phyloP scores from a whole-genome alignment of 139 green algal genomes.

The Tetraselmis chui region DNA sequence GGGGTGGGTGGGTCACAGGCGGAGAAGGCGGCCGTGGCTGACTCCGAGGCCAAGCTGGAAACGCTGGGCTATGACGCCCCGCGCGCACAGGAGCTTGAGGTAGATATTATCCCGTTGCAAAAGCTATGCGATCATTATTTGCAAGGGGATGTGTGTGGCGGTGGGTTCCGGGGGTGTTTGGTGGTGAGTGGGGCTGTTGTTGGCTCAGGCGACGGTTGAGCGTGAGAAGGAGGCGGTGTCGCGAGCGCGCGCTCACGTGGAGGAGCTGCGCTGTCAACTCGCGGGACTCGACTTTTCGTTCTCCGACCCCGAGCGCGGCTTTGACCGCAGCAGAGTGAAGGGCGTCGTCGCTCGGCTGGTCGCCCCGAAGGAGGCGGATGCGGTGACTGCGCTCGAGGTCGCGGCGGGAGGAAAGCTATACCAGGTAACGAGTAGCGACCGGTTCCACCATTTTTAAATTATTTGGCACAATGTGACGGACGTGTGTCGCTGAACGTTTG shows the following conservation, averaged over 20 bases:
- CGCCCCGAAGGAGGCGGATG: conserved; percentile 54
- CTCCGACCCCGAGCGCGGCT: conserved; percentile 62
- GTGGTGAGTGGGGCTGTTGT: no score
- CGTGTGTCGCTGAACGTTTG: no score
- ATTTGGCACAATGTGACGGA: no score
- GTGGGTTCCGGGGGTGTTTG: no score
- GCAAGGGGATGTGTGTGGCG: no score
- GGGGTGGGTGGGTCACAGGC: neutral
- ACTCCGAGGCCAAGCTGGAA: neutral
- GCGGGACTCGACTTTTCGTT: conserved; percentile 62
- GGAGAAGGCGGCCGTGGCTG: conserved; percentile 2
- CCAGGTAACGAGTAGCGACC: no score
- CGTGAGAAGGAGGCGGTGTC: neutral
- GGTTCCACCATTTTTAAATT: no score
- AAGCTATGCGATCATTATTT: no score
- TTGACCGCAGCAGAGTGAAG: conserved; percentile 62
- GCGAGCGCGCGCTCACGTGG: conserved; percentile 5
- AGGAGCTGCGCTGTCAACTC: conserved; percentile 11
- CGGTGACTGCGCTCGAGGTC: conserved; percentile 86
- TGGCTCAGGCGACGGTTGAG: neutral
- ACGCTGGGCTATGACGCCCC: neutral
- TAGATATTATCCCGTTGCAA: no score
- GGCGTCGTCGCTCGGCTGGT: conserved; percentile 82
- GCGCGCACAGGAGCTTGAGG: neutral
- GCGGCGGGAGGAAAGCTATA: conserved; percentile 87